These are phyloP conservation scores for Cicer judaicum DNA, from an alignment of 306 rosid genomes.

Conservation along the genomic window DNA sequence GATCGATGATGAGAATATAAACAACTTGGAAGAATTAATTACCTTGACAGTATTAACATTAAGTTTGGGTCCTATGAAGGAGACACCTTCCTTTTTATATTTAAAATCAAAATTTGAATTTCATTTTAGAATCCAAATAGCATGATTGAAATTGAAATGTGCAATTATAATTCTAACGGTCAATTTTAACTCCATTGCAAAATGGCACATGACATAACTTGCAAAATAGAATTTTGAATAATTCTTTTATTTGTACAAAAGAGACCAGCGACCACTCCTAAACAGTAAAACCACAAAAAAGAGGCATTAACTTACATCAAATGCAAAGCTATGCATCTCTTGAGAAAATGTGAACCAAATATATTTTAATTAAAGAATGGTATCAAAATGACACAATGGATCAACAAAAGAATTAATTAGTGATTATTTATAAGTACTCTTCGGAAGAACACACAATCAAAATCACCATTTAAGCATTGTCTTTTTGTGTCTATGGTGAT, in stretches of 20 bases:
- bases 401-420: background rate
- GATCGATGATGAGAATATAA: too few relatives aligned
- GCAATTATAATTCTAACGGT: background rate
- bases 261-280: background rate
- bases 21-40: too few relatives aligned
- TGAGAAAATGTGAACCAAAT: background rate
- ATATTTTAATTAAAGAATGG: slow-evolving; percentile 3
- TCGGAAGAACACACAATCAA: background rate
- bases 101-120: background rate
- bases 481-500: slow-evolving; percentile 14
- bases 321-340: background rate
- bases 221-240: background rate
- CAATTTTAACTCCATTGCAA: background rate
- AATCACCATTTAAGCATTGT: background rate
- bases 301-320: slow-evolving; percentile 17
- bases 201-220: too few relatives aligned
- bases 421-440: background rate
- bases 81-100: too few relatives aligned
- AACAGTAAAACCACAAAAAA: slow-evolving; percentile 2
- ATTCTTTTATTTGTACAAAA: background rate
- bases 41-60: too few relatives aligned
- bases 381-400: background rate
- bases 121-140: background rate
- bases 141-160: background rate
- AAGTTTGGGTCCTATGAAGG: too few relatives aligned